Evolutionary conservation across 2,329 filamentous ascomycete species (phyloP).

Genomic region (Trichothecium sympodiale): DNA sequence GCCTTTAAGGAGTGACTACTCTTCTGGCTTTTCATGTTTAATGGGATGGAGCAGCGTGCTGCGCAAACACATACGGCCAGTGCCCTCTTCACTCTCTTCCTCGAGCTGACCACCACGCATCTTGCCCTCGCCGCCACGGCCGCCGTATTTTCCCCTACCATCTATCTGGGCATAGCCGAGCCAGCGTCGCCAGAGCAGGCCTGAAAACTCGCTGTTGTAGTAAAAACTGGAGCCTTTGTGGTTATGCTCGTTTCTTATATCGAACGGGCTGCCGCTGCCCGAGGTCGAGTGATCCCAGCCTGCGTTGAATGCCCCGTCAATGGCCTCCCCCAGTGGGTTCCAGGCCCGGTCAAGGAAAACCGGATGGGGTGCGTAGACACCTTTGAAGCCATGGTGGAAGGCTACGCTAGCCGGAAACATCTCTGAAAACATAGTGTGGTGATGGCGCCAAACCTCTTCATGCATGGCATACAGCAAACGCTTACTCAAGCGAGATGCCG

Average conservation of each 20-base stretch:
- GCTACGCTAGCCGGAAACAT: slow-evolving; percentile 67
- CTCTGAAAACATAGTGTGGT: slow-evolving; percentile 66
- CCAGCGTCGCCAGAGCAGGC: slow-evolving; percentile 72
- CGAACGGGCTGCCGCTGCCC: slow-evolving; percentile 56
- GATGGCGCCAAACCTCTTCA: slow-evolving; percentile 55
- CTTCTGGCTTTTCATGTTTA: slow-evolving; percentile 51
- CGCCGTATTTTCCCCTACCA: slow-evolving; percentile 38
- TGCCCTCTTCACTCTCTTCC: slow-evolving; percentile 30
- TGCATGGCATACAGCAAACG: slow-evolving; percentile 63
- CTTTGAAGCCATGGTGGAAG: slow-evolving; percentile 68
- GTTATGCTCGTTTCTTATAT: slow-evolving; percentile 64
- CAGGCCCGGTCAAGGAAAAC: slow-evolving; percentile 70
- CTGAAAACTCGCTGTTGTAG: slow-evolving; percentile 68
- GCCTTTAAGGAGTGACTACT: slow-evolving; percentile 10
- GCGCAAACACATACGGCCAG: slow-evolving; percentile 65
- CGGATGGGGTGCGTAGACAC: slow-evolving; percentile 70
- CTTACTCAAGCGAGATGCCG: slow-evolving; percentile 55
- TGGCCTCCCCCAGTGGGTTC: slow-evolving; percentile 48
- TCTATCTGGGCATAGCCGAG: slow-evolving; percentile 47
- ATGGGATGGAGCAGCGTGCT: slow-evolving; percentile 75
- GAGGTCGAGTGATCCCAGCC: slow-evolving; percentile 56
- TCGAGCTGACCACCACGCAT: slow-evolving; percentile 40
- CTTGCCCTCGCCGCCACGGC: slow-evolving; percentile 31
- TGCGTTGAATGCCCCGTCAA: slow-evolving; percentile 70
- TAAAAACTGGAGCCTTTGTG: slow-evolving; percentile 78